phyloP scores from a whole-genome alignment of 2,329 filamentous ascomycete genomes.

The Aspergillus persii region DNA sequence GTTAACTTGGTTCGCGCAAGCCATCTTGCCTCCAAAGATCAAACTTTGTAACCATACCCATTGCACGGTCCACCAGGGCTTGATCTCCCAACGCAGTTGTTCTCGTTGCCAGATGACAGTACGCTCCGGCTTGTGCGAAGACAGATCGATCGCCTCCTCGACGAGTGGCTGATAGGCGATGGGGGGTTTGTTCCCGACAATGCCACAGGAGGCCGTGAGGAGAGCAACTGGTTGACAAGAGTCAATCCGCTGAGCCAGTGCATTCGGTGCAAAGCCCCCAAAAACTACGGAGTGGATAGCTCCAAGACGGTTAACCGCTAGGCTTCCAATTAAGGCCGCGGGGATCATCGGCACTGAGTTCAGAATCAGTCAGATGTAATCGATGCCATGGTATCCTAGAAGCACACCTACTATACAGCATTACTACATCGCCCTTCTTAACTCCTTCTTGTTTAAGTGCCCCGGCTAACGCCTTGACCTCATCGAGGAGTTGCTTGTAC shows the following conservation, averaged over 20 bases:
- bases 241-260: constrained; percentile 83
- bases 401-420: constrained; percentile 62
- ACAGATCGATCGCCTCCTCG: too few species aligned
- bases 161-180: too few species aligned
- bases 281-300: constrained; percentile 95
- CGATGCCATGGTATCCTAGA: constrained; percentile 2
- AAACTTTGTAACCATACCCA: too few species aligned
- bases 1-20: too few species aligned
- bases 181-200: too few species aligned
- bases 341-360: constrained; percentile 81
- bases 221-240: constrained; percentile 85
- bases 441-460: constrained; percentile 90
- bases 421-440: constrained; percentile 90
- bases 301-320: constrained; percentile 84
- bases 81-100: too few species aligned
- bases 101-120: too few species aligned
- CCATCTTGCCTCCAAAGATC: too few species aligned
- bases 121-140: too few species aligned
- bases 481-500: constrained; percentile 81
- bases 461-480: constrained; percentile 80
- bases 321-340: constrained; percentile 80
- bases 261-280: constrained; percentile 91
- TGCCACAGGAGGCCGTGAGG: constrained; percentile 78
- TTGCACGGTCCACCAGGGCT: too few species aligned
- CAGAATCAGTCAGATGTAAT: constrained; percentile 1